Evolutionary conservation across 2,329 filamentous ascomycete species (phyloP), one percentile per base, ranked within the genome.

Genomic region (Xylariales sp.): DNA sequence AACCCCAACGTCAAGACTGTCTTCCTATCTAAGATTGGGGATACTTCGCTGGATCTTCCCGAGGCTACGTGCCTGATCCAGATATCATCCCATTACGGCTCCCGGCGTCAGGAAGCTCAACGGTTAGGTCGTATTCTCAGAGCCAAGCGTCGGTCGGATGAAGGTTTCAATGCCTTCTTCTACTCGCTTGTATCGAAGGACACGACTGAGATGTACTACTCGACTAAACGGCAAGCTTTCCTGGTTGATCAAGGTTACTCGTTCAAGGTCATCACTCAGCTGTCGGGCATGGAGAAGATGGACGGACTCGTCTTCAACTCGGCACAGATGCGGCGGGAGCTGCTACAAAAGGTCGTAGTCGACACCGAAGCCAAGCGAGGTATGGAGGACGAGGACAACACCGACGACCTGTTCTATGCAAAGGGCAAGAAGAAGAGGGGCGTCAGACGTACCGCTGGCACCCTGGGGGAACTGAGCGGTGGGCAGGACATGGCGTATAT

Each of bases 111-210:
- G 63, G 93, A 98, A 68, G 93, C 93, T 0, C 93, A 97, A 61
- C 82, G 93, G 3, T 73, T 97, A 0, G 93, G 93, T 3, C 84
- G 93, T 38, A 97, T 98, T 54, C 78, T 98, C 3, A 80, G 93
- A 65, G 93, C 93, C 11, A 98, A 98, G 67, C 81, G 93, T 14
- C 79, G 93, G 60, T 97, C 96, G 54, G 93, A 98, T 53, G 93
- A 97, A 62, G 93, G 93, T 6, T 98, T 98, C 65, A 98, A 98
- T 59, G 93, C 93, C 0, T 98, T 97, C 64, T 98, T 98, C 70
- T 98, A 98, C 67, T 95, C 88, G 0, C 76, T 98, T 1, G 93
- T 98, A 3, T 95, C 88, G 5, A 97, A 97, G 62, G 93, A 98
- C 59, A 98, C 93, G 0, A 84, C 90, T 47, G 93, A 98, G 62